Conservation (phyloP, 2,329 filamentous ascomycete genomes). For the Drechslerella coelobrocha region DNA sequence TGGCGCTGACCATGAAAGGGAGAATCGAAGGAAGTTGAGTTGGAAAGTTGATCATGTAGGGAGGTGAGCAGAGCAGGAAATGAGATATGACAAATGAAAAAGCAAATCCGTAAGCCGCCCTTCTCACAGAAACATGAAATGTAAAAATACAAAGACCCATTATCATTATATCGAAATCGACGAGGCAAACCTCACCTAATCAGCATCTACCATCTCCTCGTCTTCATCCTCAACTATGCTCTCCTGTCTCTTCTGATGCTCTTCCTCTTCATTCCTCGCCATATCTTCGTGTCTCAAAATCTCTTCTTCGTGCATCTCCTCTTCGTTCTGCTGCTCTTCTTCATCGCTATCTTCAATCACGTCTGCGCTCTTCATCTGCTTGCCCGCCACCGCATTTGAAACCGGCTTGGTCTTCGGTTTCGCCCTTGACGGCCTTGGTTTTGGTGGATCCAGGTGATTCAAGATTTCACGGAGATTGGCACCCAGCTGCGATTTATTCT, state of each 20-base stretch:
- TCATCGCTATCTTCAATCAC: constrained; percentile 59
- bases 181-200: constrained; percentile 13
- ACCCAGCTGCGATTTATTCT: constrained; percentile 82
- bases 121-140: not conserved
- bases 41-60: too few relatives aligned
- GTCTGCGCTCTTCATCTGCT: constrained; percentile 59
- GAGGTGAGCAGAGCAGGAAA: too few relatives aligned
- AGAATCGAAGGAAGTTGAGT: too few relatives aligned
- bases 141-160: constrained; percentile 33
- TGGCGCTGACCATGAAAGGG: too few relatives aligned
- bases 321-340: constrained; percentile 59
- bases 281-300: constrained; percentile 60
- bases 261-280: constrained; percentile 59
- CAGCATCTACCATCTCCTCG: constrained; percentile 59
- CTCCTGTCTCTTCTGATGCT: constrained; percentile 55
- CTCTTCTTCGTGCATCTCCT: constrained; percentile 60
- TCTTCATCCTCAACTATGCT: constrained; percentile 61
- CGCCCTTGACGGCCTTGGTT: constrained; percentile 61
- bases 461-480: constrained; percentile 85
- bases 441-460: constrained; percentile 70
- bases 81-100: too few relatives aligned
- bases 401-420: constrained; percentile 61
- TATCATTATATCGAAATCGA: constrained; percentile 1
- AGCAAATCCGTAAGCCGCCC: too few relatives aligned
- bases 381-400: constrained; percentile 58